These are phyloP conservation scores for Helenozyma baotianmanensis DNA, from an alignment of 805 yeast genomes.

Conservation along the genomic window DNA sequence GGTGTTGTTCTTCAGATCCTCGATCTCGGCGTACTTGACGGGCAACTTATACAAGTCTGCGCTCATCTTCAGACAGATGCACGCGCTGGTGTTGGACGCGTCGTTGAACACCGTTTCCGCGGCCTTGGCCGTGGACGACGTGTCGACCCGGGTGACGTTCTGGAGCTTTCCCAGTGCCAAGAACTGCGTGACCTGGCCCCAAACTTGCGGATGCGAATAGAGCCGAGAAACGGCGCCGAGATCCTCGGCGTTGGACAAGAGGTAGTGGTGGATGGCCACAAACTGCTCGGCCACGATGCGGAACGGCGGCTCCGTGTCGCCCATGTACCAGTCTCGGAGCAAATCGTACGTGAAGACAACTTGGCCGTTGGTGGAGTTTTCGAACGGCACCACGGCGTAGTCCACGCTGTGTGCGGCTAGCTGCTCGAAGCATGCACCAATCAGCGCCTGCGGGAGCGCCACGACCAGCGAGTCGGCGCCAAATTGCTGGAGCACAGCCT, in stretches of 20 bases:
- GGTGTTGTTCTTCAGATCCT: conserved; percentile 72
- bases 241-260: conserved; percentile 46
- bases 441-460: conserved; percentile 37
- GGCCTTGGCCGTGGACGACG: conserved; percentile 80
- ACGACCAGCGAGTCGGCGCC: conserved; percentile 27
- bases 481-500: conserved; percentile 51
- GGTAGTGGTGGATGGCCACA: conserved; percentile 77
- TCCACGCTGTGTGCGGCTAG: conserved; percentile 46
- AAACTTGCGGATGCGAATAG: conserved; percentile 95
- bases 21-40: conserved; percentile 40
- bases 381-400: conserved; percentile 81
- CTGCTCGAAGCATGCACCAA: conserved; percentile 59
- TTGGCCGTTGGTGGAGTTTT: conserved; percentile 92
- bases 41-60: conserved; percentile 12
- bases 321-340: conserved; percentile 60
- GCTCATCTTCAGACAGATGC: conserved; percentile 15
- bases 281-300: conserved; percentile 71
- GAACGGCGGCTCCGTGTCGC: conserved; percentile 26
- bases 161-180: conserved; percentile 30
- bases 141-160: conserved; percentile 53
- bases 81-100: conserved; percentile 40
- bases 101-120: conserved; percentile 54
- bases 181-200: conserved; percentile 84
- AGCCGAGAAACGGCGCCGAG: conserved; percentile 48
- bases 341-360: conserved; percentile 84